Percentiles rank a stretch among this genome's conserved stretches.
phyloP scores from a whole-genome alignment of 1,284 basidiomycete species.

The Ceraceosorus guamensis region DNA sequence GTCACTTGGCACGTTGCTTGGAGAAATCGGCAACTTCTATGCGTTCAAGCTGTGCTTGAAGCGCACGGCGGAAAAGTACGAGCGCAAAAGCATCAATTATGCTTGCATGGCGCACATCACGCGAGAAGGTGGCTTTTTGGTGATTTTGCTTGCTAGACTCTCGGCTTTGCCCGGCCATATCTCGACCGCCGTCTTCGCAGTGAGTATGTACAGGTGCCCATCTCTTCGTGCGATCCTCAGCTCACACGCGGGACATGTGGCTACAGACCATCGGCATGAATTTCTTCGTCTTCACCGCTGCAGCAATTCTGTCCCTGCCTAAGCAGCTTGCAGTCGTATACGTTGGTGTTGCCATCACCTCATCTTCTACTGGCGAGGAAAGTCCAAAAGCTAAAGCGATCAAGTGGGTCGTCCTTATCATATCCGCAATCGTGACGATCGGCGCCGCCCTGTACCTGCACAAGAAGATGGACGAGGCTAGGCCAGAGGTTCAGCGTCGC shows the following conservation, averaged over 20 bases:
- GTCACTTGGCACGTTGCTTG: slow-evolving; percentile 32
- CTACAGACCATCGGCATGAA: slow-evolving; percentile 57
- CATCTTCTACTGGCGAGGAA: slow-evolving; percentile 23
- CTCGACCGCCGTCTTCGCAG: slow-evolving; percentile 66
- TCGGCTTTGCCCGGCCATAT: slow-evolving; percentile 67
- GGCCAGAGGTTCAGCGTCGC: slow-evolving; percentile 56
- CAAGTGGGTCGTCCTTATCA: slow-evolving; percentile 42
- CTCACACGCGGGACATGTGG: no score
- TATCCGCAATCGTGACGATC: slow-evolving; percentile 59
- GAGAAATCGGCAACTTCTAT: slow-evolving; percentile 40
- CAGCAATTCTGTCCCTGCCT: slow-evolving; percentile 67
- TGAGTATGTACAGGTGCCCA: slow-evolving; percentile 56
- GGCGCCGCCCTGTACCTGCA: slow-evolving; percentile 77
- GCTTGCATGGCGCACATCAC: slow-evolving; percentile 70
- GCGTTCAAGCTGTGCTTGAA: slow-evolving; percentile 62
- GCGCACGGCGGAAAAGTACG: slow-evolving; percentile 62
- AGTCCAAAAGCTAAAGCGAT: slow-evolving; percentile 39
- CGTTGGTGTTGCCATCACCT: slow-evolving; percentile 41
- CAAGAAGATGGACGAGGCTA: slow-evolving; percentile 65
- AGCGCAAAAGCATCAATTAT: slow-evolving; percentile 65
- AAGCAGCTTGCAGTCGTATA: slow-evolving; percentile 54
- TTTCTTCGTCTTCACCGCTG: slow-evolving; percentile 63
- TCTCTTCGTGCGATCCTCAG: no score
- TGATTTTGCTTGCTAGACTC: slow-evolving; percentile 65
- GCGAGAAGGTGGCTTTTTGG: slow-evolving; percentile 66